Evolutionary conservation across 371 early-diverging fungal species (phyloP).

Genomic region (Mortierella sp.): DNA sequence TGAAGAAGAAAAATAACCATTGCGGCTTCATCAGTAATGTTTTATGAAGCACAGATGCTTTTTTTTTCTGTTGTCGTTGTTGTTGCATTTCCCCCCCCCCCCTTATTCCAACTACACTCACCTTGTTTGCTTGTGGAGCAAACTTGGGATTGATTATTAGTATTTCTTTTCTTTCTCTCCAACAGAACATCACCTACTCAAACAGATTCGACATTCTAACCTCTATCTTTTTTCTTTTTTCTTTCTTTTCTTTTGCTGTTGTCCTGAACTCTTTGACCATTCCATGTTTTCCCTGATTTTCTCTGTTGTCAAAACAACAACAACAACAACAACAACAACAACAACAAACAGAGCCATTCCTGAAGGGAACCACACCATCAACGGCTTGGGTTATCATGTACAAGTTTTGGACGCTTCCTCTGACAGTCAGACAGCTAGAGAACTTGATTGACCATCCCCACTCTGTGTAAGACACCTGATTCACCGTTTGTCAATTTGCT

Average conservation of each 20-base stretch:
- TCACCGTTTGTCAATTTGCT: not conserved
- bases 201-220: not conserved
- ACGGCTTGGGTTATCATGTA: constrained; percentile 88
- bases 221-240: constrained; percentile 19
- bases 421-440: constrained; percentile 83
- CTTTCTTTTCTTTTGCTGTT: not conserved
- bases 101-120: too few relatives aligned
- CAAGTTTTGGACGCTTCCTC: constrained; percentile 85
- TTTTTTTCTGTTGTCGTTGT: constrained; percentile 6
- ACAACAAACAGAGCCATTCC: constrained; percentile 78
- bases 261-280: not conserved
- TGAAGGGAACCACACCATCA: constrained; percentile 84
- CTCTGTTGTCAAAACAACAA: too few relatives aligned
- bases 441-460: constrained; percentile 81
- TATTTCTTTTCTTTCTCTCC: not conserved
- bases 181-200: not conserved
- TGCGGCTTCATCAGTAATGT: constrained; percentile 48
- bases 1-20: constrained; percentile 8
- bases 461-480: constrained; percentile 71
- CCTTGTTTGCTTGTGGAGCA: too few relatives aligned
- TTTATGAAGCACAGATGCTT: constrained; percentile 15
- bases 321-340: not conserved
- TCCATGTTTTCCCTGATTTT: too few relatives aligned
- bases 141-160: too few relatives aligned
- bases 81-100: too few relatives aligned